Conservation (phyloP, 257 asterid species). For the Petunia axillaris region DNA sequence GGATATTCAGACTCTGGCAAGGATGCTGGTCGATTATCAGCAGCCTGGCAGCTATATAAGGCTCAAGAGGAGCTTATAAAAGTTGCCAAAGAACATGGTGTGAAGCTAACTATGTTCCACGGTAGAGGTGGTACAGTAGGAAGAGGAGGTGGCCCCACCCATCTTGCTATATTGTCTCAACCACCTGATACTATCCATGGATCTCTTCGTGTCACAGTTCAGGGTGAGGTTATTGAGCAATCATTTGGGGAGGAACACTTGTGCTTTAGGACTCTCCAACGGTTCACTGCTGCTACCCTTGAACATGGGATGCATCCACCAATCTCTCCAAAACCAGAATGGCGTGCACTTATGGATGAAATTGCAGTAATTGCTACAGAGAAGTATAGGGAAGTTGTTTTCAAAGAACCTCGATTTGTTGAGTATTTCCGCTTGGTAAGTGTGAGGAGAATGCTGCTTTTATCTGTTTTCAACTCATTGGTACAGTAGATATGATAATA, state of each 20-base stretch:
- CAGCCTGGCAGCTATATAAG: slow-evolving; percentile 64
- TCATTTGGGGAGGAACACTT: slow-evolving; percentile 59
- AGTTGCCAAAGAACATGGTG: slow-evolving; percentile 54
- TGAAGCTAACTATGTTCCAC: slow-evolving; percentile 61
- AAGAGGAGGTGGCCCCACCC: slow-evolving; percentile 66
- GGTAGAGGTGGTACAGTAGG: slow-evolving; percentile 71
- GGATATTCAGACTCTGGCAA: slow-evolving; percentile 67
- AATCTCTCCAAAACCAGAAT: slow-evolving; percentile 53
- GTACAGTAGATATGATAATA: neutral
- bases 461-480: neutral
- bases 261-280: slow-evolving; percentile 58
- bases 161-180: slow-evolving; percentile 65
- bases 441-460: neutral
- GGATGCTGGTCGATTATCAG: slow-evolving; percentile 62
- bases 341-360: slow-evolving; percentile 62
- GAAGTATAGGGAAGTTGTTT: slow-evolving; percentile 53
- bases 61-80: slow-evolving; percentile 63
- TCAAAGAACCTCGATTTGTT: slow-evolving; percentile 60
- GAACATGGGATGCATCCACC: slow-evolving; percentile 62
- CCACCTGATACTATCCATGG: slow-evolving; percentile 63
- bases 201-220: slow-evolving; percentile 58
- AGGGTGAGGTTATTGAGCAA: slow-evolving; percentile 62
- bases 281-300: slow-evolving; percentile 58
- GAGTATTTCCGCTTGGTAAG: slow-evolving; percentile 62
- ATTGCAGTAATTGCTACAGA: slow-evolving; percentile 46